These are phyloP conservation scores for Prosopis cineraria DNA, from an alignment of 306 rosid genomes.

Conservation along the genomic window DNA sequence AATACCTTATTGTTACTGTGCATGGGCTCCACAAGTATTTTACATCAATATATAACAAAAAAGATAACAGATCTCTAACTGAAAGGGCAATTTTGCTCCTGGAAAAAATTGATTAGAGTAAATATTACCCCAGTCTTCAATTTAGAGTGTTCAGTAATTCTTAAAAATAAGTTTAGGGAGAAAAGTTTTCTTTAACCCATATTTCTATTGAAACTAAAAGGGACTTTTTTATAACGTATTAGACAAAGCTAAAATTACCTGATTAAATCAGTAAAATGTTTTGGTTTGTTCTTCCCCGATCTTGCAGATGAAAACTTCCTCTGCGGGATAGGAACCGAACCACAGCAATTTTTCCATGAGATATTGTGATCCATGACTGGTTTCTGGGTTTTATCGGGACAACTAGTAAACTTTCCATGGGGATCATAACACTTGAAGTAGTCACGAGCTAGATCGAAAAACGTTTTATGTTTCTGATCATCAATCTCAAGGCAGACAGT, in stretches of 20 bases:
- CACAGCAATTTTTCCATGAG: neutral
- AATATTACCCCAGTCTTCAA: too few relatives aligned
- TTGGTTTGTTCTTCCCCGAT: neutral
- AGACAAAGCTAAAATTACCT: neutral
- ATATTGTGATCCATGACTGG: neutral
- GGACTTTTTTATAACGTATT: too few relatives aligned
- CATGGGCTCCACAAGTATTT: too few relatives aligned
- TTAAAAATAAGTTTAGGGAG: too few relatives aligned
- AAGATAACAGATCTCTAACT: too few relatives aligned
- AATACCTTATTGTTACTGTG: too few relatives aligned
- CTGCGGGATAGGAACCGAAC: neutral
- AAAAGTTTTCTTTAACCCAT: too few relatives aligned
- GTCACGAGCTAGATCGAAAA: constrained; percentile 33
- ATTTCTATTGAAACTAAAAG: too few relatives aligned
- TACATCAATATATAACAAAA: too few relatives aligned
- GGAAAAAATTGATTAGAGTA: too few relatives aligned
- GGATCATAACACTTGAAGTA: constrained; percentile 34
- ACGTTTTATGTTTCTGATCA: neutral
- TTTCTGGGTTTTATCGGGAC: constrained; percentile 19
- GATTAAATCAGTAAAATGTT: neutral
- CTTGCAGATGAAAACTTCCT: neutral
- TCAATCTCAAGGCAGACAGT: neutral
- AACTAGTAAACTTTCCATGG: neutral
- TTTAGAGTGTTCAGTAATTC: too few relatives aligned
- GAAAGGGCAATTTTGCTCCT: too few relatives aligned